Evolutionary conservation across 768 basidiomycete genomes (phyloP).

Genomic region (Ramaria sp.): DNA sequence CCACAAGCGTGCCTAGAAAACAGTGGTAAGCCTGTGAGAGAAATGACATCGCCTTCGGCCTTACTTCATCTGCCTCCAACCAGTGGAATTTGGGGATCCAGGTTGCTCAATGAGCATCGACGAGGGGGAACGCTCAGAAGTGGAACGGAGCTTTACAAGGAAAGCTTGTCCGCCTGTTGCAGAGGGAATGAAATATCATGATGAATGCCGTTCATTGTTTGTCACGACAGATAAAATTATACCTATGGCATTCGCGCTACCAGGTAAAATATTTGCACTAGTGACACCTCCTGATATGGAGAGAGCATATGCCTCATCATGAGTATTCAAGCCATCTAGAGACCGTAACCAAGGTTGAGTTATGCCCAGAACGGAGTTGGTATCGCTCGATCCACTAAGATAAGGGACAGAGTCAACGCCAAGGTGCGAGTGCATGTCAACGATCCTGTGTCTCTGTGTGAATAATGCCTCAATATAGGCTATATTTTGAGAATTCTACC

Average conservation of each 20-base stretch:
- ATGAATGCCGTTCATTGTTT: slow-evolving; percentile 22
- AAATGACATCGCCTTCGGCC: slow-evolving; percentile 10
- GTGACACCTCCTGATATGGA: slow-evolving; percentile 77
- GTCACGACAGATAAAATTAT: slow-evolving; percentile 17
- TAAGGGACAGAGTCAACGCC: slow-evolving; percentile 42
- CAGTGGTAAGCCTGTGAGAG: neutral
- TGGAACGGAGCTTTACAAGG: slow-evolving; percentile 68
- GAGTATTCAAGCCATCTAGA: slow-evolving; percentile 73
- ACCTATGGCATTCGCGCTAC: slow-evolving; percentile 59
- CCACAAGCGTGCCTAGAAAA: slow-evolving; percentile 22
- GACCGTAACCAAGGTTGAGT: slow-evolving; percentile 37
- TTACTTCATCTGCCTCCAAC: slow-evolving; percentile 75
- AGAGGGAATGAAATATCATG: neutral
- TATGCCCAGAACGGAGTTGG: slow-evolving; percentile 39
- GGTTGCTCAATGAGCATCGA: slow-evolving; percentile 74
- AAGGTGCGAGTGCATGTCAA: slow-evolving; percentile 61
- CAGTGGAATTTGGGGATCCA: slow-evolving; percentile 32
- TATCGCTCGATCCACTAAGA: slow-evolving; percentile 41
- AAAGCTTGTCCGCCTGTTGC: slow-evolving; percentile 62
- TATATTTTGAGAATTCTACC: slow-evolving; percentile 14
- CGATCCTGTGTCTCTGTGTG: slow-evolving; percentile 23
- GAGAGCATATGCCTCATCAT: slow-evolving; percentile 59
- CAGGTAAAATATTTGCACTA: slow-evolving; percentile 66
- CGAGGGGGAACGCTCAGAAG: slow-evolving; percentile 56
- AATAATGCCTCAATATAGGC: too few species aligned